Evolutionary conservation across 2,329 filamentous ascomycete genomes (phyloP).

Genomic region (Teratosphaeria epicoccoides): DNA sequence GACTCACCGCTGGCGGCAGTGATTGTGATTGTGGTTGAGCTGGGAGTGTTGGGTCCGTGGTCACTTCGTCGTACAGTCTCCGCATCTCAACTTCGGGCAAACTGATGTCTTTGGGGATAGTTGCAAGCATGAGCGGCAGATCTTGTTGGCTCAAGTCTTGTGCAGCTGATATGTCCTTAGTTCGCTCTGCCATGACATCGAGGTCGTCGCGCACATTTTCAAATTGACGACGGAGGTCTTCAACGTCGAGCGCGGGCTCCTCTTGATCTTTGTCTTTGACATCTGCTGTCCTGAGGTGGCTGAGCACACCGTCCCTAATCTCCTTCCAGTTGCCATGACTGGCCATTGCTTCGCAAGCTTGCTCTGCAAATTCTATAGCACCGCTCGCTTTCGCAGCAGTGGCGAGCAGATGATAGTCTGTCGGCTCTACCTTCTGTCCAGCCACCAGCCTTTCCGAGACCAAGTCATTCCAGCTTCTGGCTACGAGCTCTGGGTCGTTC

Average conservation of each 20-base stretch:
- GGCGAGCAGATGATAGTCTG: conserved; percentile 20
- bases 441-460: conserved; percentile 8
- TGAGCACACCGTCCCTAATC: conserved; percentile 4
- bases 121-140: conserved; percentile 28
- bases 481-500: conserved; percentile 18
- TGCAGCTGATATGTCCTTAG: conserved; percentile 8
- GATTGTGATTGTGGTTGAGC: not conserved
- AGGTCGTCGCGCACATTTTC: conserved; percentile 16
- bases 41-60: conserved; percentile 7
- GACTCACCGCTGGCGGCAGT: not conserved
- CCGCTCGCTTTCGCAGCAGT: conserved; percentile 12
- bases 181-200: conserved; percentile 14
- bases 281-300: conserved; percentile 2
- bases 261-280: not conserved
- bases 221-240: conserved; percentile 5
- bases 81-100: conserved; percentile 23
- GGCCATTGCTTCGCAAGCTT: conserved; percentile 10
- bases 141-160: conserved; percentile 27
- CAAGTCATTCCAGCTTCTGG: conserved; percentile 23
- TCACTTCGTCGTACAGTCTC: conserved; percentile 35
- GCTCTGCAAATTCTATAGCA: conserved; percentile 11
- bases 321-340: not conserved
- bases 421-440: conserved; percentile 8
- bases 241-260: conserved; percentile 1
- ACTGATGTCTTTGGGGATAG: conserved; percentile 9